Evolutionary conservation across 345 rosid species (phyloP), one percentile per base, ranked within the genome.

Genomic region (Camelina neglecta): DNA sequence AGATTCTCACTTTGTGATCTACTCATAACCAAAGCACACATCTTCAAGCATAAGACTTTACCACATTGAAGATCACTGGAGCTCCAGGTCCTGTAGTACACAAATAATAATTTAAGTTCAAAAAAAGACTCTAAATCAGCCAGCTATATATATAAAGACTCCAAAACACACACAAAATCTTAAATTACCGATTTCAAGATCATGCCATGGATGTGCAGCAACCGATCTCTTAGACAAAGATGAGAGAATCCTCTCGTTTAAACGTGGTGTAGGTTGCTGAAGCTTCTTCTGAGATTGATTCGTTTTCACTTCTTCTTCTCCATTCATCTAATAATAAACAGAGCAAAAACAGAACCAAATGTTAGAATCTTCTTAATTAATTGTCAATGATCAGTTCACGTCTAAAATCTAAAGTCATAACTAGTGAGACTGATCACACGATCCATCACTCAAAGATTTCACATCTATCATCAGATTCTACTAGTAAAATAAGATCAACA

Each of bases 131-230:
- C 24, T 47, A 36, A 23, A 76, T 49, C 36, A 58, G 24, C 58
- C 47, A 1, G 11, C 38, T 7, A 29, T 4, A 41, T 4, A 41
- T 4, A 67, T 3, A 29, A 29, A 16, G 23, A 48, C 62, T 59
- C 36, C 8, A 36, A n/a, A 36, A 29, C 31, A 57, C 23, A 71
- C 66, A 48, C 15, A 63, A 0, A 4, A 13, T 48, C 3, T 39
- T 36, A 8, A 55, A 8, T 53, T 53, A 91, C 98, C 97, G 23
- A 94, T 92, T 84, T 94, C 98, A 65, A 94, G 93, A 87, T 94
- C 98, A 77, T 94, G 98, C 98, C 98, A 94, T 61, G 98, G 97
- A 81, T 94, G 98, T 10, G 98, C 98, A 84, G 97, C 97, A 47
- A 87, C 80, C 45, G 97, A 90, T 83, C 97, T 89, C 85, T 89